Evolutionary conservation across 1,284 basidiomycete species (phyloP), one percentile per base, ranked within the genome.

Genomic region (Earliella scabrosa): DNA sequence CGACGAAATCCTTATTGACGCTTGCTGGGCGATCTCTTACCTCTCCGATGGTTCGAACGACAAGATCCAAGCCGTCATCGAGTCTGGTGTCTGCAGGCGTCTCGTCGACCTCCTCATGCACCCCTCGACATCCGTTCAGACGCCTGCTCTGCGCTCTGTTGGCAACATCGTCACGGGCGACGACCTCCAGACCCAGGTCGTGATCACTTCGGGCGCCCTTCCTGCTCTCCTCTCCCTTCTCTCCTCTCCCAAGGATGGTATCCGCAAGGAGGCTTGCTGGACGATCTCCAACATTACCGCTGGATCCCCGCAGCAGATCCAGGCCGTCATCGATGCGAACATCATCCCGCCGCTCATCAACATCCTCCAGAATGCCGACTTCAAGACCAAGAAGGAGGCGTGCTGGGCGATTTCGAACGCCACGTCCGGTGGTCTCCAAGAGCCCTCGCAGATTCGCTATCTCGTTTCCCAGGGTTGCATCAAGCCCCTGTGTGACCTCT

Each of bases 391-490:
- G 75, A 99, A 99, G 79, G 97, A 99, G 75, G 97, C 97, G 4
- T 99, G 96, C 80, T 99, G 97, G 97, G 97, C 97, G 16, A 95
- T 99, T 68, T 98, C 95, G 45, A 99, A 99, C 74, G 97, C 97
- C 10, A 99, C 97, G 34, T 97, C 95, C 44, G 97, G 97, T 60
- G 97, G 96, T 65, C 85, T 99, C 24, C 95, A 97, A 68, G 95
- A 99, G 73, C 97, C 97, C 45, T 81, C 89, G 45, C 97, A 99
- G 77, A 99, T 99, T 68, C 93, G 97, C 52, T 99, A 99, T 77
- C 92, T 99, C 55, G 97, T 99, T 59, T 83, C 86, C 26, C 97
- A 99, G 73, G 97, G 97, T 41, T 98, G 96, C 80, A 98, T 99
- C 79, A 98, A 98, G 78, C 97, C 97, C 21, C 82, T 99, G 50